phyloP scores from a whole-genome alignment of 2,329 filamentous ascomycete genomes.

The Daldinia eschscholtzii region DNA sequence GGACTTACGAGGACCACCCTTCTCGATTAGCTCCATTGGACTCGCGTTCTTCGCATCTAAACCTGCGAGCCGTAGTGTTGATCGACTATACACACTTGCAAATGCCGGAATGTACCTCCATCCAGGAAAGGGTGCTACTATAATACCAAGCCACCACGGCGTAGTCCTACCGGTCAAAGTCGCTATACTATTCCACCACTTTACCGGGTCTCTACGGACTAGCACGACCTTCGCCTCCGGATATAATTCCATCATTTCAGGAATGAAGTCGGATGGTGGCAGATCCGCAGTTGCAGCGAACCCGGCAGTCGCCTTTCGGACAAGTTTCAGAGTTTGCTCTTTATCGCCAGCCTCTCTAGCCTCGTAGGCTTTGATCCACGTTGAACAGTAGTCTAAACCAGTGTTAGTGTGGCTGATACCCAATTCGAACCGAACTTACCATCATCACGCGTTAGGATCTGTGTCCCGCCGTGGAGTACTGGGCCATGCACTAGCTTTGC shows the following conservation, averaged over 20 bases:
- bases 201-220: slow-evolving; percentile 39
- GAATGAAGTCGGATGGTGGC: slow-evolving; percentile 42
- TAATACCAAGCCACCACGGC: slow-evolving; percentile 31
- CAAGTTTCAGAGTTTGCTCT: slow-evolving; percentile 42
- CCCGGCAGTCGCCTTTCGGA: slow-evolving; percentile 41
- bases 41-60: slow-evolving; percentile 30
- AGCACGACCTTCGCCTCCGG: slow-evolving; percentile 45
- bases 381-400: slow-evolving; percentile 38
- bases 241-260: slow-evolving; percentile 45
- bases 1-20: slow-evolving; percentile 39
- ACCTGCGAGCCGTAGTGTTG: slow-evolving; percentile 35
- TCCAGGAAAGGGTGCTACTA: slow-evolving; percentile 41
- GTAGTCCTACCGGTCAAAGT: slow-evolving; percentile 28
- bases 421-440: slow-evolving; percentile 43
- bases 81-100: slow-evolving; percentile 25
- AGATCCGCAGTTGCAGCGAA: slow-evolving; percentile 44
- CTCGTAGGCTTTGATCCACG: slow-evolving; percentile 47
- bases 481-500: slow-evolving; percentile 62
- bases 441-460: slow-evolving; percentile 54
- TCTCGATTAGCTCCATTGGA: slow-evolving; percentile 32
- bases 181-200: slow-evolving; percentile 44
- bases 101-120: slow-evolving; percentile 43
- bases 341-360: slow-evolving; percentile 44
- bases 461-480: slow-evolving; percentile 63
- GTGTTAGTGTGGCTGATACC: background rate